A percentile compares a stretch with the other conserved stretches of the same genome.
These are phyloP conservation scores for Pilatotrama ljubarskyi DNA, from an alignment of 768 basidiomycete genomes.

Conservation along the genomic window DNA sequence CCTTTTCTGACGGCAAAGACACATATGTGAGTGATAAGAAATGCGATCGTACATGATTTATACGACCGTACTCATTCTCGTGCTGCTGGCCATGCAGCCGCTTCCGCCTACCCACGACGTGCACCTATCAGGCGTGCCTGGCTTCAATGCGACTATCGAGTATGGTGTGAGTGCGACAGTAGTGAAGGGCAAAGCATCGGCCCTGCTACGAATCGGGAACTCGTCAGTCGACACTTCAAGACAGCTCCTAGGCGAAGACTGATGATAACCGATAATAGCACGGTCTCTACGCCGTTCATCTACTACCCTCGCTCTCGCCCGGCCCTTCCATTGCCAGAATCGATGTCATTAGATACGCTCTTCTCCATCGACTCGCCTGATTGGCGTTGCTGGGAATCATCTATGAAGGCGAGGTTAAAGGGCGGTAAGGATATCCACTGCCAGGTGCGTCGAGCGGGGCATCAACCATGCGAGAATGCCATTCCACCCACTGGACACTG, in stretches of 20 bases:
- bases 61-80: too few species aligned
- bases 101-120: slow-evolving; percentile 72
- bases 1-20: slow-evolving; percentile 54
- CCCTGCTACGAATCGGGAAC: slow-evolving; percentile 49
- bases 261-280: slow-evolving; percentile 35
- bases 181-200: slow-evolving; percentile 53
- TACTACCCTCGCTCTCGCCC: slow-evolving; percentile 71
- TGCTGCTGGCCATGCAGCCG: slow-evolving; percentile 41
- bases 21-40: slow-evolving; percentile 59
- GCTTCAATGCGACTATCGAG: slow-evolving; percentile 64
- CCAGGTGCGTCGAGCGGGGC: slow-evolving; percentile 29
- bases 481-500: not conserved
- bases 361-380: slow-evolving; percentile 48
- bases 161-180: slow-evolving; percentile 60
- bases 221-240: slow-evolving; percentile 42
- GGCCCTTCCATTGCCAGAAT: slow-evolving; percentile 48
- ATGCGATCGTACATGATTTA: too few species aligned
- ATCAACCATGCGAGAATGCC: not conserved
- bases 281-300: slow-evolving; percentile 58
- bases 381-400: slow-evolving; percentile 52
- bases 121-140: slow-evolving; percentile 69
- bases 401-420: slow-evolving; percentile 26
- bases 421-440: slow-evolving; percentile 35
- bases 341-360: slow-evolving; percentile 34
- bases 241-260: not conserved